Conservation (phyloP, 371 early-diverging fungal genomes). For the Apophysomyces sp. region DNA sequence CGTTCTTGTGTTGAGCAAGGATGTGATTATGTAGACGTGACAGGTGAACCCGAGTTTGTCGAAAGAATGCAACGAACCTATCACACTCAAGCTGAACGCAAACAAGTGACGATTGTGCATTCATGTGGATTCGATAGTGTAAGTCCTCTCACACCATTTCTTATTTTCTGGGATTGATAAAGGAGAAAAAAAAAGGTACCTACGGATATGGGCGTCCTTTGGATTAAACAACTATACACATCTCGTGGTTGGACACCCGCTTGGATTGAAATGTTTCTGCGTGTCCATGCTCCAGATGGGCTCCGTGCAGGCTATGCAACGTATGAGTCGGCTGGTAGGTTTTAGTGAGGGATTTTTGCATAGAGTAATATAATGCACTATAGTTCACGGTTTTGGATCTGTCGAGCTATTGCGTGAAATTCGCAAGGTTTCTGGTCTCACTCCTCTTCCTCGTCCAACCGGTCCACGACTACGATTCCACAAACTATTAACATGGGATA, state of each 20-base stretch:
- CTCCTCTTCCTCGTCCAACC: slow-evolving; percentile 37
- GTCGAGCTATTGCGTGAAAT: slow-evolving; percentile 52
- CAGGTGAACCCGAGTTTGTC: slow-evolving; percentile 78
- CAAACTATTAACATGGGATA: slow-evolving; percentile 39
- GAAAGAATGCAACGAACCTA: slow-evolving; percentile 71
- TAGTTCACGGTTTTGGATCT: slow-evolving; percentile 59
- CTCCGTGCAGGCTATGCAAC: slow-evolving; percentile 58
- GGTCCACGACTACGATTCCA: slow-evolving; percentile 46
- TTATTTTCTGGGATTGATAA: background rate
- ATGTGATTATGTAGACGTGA: slow-evolving; percentile 89
- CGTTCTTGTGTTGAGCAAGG: slow-evolving; percentile 76
- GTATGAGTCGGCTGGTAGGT: slow-evolving; percentile 57
- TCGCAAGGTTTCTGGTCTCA: slow-evolving; percentile 50
- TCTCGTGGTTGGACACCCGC: slow-evolving; percentile 44
- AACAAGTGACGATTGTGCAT: slow-evolving; percentile 72
- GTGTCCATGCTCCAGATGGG: slow-evolving; percentile 48
- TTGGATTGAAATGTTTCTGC: slow-evolving; percentile 65
- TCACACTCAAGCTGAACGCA: slow-evolving; percentile 67
- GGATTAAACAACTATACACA: slow-evolving; percentile 49
- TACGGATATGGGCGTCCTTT: slow-evolving; percentile 61
- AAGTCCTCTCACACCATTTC: slow-evolving; percentile 10
- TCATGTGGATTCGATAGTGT: slow-evolving; percentile 92
- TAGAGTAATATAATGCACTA: background rate
- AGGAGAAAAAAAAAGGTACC: slow-evolving; percentile 40
- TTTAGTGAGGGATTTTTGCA: background rate